Conservation (phyloP, 169 alveolate genomes). For the Babesia ovis region DNA sequence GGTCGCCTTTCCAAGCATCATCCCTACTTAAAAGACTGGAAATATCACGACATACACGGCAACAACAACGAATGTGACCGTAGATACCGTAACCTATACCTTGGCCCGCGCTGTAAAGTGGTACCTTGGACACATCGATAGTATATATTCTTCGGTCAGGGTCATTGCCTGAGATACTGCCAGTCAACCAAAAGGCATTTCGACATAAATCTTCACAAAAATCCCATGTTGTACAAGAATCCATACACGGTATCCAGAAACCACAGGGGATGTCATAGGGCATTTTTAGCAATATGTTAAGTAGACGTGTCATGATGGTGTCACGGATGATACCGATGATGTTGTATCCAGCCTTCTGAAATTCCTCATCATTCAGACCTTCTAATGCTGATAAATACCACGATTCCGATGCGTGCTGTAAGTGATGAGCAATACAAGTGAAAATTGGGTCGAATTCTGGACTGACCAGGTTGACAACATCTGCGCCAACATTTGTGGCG, state of each 20-base stretch:
- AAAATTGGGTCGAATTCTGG: not conserved
- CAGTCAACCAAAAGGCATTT: slow-evolving; percentile 10
- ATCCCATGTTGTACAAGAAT: not conserved
- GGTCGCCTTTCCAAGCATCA: not conserved
- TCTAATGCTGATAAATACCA: not conserved
- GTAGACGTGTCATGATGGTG: slow-evolving; percentile 10
- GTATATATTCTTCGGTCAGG: slow-evolving; percentile 23
- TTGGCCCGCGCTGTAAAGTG: too few species aligned
- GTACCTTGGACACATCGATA: not conserved
- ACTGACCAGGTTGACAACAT: too few species aligned
- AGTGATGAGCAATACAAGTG: not conserved
- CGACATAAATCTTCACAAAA: slow-evolving; percentile 14
- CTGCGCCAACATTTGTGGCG: too few species aligned
- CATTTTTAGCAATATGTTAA: not conserved
- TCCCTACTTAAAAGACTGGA: not conserved
- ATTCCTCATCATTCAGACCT: not conserved
- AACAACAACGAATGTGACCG: slow-evolving; percentile 4
- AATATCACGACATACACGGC: slow-evolving; percentile 10
- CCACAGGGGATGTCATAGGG: not conserved
- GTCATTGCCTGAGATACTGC: not conserved
- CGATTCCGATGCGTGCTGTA: not conserved
- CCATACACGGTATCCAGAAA: slow-evolving; percentile 8
- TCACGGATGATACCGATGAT: slow-evolving; percentile 10
- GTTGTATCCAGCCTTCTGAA: not conserved
- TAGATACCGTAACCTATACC: slow-evolving; percentile 3